Conservation (phyloP, 495 filamentous ascomycete genomes). For the Xylaria palmicola region DNA sequence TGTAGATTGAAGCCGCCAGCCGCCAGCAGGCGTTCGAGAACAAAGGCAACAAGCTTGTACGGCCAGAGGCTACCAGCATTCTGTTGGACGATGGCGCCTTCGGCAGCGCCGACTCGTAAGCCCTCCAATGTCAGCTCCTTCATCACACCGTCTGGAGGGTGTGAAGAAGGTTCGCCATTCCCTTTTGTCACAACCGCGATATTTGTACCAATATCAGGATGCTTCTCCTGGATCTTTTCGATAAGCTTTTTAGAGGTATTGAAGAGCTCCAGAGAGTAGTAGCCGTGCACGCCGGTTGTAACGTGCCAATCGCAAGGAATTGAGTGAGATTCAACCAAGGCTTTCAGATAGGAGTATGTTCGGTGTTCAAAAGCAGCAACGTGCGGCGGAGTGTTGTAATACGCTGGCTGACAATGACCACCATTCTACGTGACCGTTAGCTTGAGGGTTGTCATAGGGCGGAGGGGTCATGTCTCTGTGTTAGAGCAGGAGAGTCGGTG, state of each 20-base stretch:
- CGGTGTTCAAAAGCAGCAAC: constrained; percentile 64
- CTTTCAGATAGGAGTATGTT: constrained; percentile 53
- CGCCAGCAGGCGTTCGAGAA: constrained; percentile 57
- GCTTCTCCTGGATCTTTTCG: constrained; percentile 36
- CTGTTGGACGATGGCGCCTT: constrained; percentile 47
- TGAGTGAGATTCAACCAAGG: constrained; percentile 48
- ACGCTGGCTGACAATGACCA: constrained; percentile 67
- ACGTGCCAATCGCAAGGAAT: constrained; percentile 63
- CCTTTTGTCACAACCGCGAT: constrained; percentile 24
- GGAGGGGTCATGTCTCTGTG: not conserved
- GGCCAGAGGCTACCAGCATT: constrained; percentile 64
- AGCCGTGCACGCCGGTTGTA: constrained; percentile 53
- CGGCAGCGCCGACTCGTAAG: constrained; percentile 37
- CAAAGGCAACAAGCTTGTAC: constrained; percentile 69
- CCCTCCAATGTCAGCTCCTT: constrained; percentile 30
- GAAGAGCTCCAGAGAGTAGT: constrained; percentile 49
- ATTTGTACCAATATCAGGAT: constrained; percentile 52
- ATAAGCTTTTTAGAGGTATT: constrained; percentile 40
- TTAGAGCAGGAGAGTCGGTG: not conserved
- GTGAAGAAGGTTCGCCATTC: constrained; percentile 27
- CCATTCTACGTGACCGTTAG: constrained; percentile 53
- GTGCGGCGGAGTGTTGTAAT: constrained; percentile 49
- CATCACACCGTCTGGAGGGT: constrained; percentile 25
- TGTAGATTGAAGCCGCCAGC: constrained; percentile 64
- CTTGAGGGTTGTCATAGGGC: not conserved